Conservation (phyloP, 306 rosid genomes). For the Dalbergia cochinchinensis region DNA sequence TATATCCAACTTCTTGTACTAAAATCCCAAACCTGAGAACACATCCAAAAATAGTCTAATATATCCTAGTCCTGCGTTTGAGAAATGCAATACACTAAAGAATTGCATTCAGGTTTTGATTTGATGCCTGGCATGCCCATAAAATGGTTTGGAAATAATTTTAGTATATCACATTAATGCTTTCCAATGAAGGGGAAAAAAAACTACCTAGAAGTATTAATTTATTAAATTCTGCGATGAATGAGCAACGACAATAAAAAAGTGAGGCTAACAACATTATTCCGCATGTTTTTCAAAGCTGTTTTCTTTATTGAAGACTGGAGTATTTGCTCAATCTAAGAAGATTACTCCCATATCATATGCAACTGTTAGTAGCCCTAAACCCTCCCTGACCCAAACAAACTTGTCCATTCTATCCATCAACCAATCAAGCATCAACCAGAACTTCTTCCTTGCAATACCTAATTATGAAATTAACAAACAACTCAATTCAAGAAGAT, state of each 20-base stretch:
- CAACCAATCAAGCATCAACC: not conserved
- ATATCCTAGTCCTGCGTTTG: not conserved
- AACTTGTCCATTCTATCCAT: too few species aligned
- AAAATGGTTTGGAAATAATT: not conserved
- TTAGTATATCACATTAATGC: conserved; percentile 9
- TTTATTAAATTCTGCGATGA: not conserved
- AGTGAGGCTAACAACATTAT: not conserved
- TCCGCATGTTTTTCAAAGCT: not conserved
- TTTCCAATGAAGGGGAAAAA: not conserved
- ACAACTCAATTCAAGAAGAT: too few species aligned
- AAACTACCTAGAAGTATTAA: not conserved
- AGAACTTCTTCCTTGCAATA: not conserved
- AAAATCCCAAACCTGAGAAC: conserved; percentile 38
- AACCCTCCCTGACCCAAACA: not conserved
- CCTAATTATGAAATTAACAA: not conserved
- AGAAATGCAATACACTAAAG: not conserved
- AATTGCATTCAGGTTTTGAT: not conserved
- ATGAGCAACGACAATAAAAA: not conserved
- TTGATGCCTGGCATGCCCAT: not conserved
- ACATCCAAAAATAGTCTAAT: conserved; percentile 30
- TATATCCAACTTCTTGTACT: conserved; percentile 5
- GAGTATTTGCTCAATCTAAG: not conserved
- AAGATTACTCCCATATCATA: not conserved
- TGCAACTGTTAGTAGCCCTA: not conserved
- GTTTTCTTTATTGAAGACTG: not conserved